Evolutionary conservation across 192 early-diverging fungal species (phyloP).

Genomic region (Umbelopsis vinacea): DNA sequence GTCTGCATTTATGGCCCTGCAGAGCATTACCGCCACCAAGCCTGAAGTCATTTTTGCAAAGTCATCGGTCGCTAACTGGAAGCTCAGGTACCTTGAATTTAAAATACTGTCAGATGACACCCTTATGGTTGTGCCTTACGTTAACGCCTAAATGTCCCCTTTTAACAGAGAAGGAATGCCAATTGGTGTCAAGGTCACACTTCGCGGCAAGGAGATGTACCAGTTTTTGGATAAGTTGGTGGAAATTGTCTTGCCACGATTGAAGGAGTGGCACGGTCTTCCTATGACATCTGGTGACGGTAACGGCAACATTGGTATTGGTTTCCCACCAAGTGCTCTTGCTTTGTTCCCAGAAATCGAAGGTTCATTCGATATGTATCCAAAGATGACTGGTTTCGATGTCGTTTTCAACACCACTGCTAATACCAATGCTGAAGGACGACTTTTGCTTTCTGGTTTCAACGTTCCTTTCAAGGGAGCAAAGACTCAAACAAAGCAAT

Average conservation of each 20-base stretch:
- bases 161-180: constrained; percentile 71
- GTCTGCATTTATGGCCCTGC: constrained; percentile 89
- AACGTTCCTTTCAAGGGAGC: constrained; percentile 75
- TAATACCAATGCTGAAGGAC: constrained; percentile 73
- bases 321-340: constrained; percentile 81
- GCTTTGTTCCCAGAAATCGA: constrained; percentile 98
- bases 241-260: constrained; percentile 91
- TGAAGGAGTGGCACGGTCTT: constrained; percentile 90
- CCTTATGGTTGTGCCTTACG: too few species aligned
- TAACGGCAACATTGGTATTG: constrained; percentile 83
- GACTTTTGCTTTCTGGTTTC: constrained; percentile 86
- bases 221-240: constrained; percentile 94
- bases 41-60: constrained; percentile 84
- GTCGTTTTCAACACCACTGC: constrained; percentile 87
- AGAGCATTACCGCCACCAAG: constrained; percentile 81
- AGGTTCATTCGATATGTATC: constrained; percentile 92
- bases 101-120: too few species aligned
- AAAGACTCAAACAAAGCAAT: constrained; percentile 26
- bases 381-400: constrained; percentile 85
- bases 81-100: constrained; percentile 83
- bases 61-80: constrained; percentile 78
- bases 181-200: constrained; percentile 79
- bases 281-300: constrained; percentile 75
- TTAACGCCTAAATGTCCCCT: background rate
- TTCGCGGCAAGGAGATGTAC: constrained; percentile 87